Conservation (phyloP, 768 basidiomycete species). For the Amylocystis lapponica region DNA sequence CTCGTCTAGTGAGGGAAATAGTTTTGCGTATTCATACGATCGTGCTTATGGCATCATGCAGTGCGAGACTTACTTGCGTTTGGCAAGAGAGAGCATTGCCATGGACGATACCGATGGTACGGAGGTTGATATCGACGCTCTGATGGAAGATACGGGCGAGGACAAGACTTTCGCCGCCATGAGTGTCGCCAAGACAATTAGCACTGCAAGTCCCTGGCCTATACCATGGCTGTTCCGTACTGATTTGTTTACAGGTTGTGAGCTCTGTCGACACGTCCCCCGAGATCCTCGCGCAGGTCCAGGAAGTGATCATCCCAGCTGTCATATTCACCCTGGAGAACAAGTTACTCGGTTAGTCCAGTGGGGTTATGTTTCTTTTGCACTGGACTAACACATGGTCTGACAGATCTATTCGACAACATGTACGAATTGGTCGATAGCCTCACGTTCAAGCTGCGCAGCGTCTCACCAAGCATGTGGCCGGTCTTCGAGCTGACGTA, state of each 20-base stretch:
- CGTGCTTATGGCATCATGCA: conserved; percentile 22
- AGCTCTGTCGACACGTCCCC: conserved; percentile 65
- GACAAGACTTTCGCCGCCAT: conserved; percentile 87
- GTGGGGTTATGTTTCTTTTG: not conserved
- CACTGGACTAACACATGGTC: conserved; percentile 37
- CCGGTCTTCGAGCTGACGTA: conserved; percentile 81
- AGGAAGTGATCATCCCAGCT: conserved; percentile 76
- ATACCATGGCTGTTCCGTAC: conserved; percentile 1
- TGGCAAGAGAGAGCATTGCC: conserved; percentile 60
- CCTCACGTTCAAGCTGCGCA: conserved; percentile 73
- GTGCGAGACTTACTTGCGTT: conserved; percentile 81
- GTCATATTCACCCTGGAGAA: conserved; percentile 72
- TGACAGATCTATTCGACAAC: conserved; percentile 79
- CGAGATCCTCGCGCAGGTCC: conserved; percentile 73
- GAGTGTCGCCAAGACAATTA: conserved; percentile 82
- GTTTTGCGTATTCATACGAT: not conserved
- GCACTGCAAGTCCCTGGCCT: conserved; percentile 45
- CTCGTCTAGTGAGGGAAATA: conserved; percentile 59
- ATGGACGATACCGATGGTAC: conserved; percentile 43
- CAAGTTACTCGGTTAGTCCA: conserved; percentile 61
- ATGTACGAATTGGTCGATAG: conserved; percentile 83
- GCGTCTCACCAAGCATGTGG: conserved; percentile 82
- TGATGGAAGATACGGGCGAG: conserved; percentile 57
- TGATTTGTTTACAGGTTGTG: conserved; percentile 48
- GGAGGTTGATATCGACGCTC: conserved; percentile 49